A percentile compares a stretch with the other conserved stretches of the same genome.
Conservation (phyloP, 108 stramenopile species). For the Pseudonitzschia delicatissima region DNA sequence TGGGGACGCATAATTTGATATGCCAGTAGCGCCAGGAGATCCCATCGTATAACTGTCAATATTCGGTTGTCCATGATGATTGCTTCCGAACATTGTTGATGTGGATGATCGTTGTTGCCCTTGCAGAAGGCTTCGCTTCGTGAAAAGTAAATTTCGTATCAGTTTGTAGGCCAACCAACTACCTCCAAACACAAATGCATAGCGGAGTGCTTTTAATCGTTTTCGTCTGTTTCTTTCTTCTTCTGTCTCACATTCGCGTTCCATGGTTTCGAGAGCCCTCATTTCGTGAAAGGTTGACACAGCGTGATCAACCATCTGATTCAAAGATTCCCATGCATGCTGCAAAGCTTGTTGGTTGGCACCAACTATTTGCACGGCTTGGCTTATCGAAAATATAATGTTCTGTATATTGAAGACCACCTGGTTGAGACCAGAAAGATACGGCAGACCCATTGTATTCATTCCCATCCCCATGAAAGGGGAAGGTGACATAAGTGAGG, state of each 20-base stretch:
- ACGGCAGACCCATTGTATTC: constrained; percentile 21
- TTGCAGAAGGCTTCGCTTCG: constrained; percentile 2
- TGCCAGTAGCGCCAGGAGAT: background rate
- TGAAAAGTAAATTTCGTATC: constrained; percentile 39
- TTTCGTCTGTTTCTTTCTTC: constrained; percentile 41
- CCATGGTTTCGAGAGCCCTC: constrained; percentile 40
- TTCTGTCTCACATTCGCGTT: constrained; percentile 30
- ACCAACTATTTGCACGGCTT: constrained; percentile 79
- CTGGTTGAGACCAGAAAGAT: constrained; percentile 57
- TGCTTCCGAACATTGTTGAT: background rate
- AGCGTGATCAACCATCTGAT: constrained; percentile 73
- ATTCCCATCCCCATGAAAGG: constrained; percentile 24
- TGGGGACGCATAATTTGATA: background rate
- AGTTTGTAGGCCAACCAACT: constrained; percentile 58
- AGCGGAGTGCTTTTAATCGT: constrained; percentile 69
- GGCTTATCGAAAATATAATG: constrained; percentile 73
- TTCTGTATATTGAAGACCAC: constrained; percentile 73
- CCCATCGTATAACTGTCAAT: background rate
- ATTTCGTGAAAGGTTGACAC: constrained; percentile 57
- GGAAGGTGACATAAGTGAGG: background rate
- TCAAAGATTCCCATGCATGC: constrained; percentile 60
- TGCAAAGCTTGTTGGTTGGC: constrained; percentile 81
- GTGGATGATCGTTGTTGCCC: background rate
- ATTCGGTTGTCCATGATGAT: background rate
- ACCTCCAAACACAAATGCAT: constrained; percentile 52